Evolutionary conservation across 2,329 filamentous ascomycete genomes (phyloP), one percentile per base, ranked within the genome.

Genomic region (Alternaria sp.): DNA sequence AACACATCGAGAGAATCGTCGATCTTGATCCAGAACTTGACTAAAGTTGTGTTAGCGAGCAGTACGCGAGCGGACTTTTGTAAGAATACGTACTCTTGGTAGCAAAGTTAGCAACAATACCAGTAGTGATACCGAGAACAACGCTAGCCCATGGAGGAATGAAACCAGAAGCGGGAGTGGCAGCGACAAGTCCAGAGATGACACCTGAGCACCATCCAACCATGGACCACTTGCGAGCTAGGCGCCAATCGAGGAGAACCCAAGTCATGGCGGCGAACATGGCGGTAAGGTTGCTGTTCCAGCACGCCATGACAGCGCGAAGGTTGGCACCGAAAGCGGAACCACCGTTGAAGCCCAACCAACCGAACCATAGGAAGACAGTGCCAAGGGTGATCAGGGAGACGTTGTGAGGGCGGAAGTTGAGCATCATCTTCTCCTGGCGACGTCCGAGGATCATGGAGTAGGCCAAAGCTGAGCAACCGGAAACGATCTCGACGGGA

Each of bases 351-450:
- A 99, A 99, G 57, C 94, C 95, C 67, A 99, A 86, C 95, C 95
- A 99, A 75, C 95, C 95, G 75, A 98, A 98, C 94, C 94, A 98
- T 58, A 99, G 92, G 73, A 99, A 87, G 67, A 97, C 87, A 4
- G 95, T 98, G 65, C 95, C 95, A 71, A 98, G 90, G 1, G 95
- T 94, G 81, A 99, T 97, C 75, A 98, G 87, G 6, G 94, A 97
- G 69, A 98, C 95, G 84, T 99, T 99, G 86, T 99, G 95, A 18
- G 95, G 95, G 70, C 95, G 92, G 87, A 98, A 98, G 87, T 98
- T 98, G 82, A 97, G 88, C 92, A 98, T 97, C 93, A 98, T 97
- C 84, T 93, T 95, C 84, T 98, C 94, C 83, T 97, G 95, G 69
- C 95, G 93, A 75, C 93, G 92, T 70, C 95, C 95, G 63, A 99